Evolutionary conservation across 1,284 basidiomycete genomes (phyloP).

Genomic region (Ganoderma meredithae): DNA sequence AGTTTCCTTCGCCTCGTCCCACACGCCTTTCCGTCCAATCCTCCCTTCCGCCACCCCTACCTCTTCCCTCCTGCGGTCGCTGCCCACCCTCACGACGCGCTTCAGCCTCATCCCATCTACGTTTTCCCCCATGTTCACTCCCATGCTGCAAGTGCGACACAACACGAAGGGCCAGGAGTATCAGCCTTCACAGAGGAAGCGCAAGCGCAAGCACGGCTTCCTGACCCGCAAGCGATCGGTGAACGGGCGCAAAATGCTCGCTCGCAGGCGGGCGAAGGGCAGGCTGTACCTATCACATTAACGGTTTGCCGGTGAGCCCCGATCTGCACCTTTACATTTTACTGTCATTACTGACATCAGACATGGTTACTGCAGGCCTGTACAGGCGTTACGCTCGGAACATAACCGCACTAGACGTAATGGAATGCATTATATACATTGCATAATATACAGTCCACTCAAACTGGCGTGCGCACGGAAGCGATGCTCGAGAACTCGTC

Average conservation of each 20-base stretch:
- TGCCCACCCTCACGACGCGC: conserved; percentile 22
- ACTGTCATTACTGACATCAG: background rate
- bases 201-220: conserved; percentile 91
- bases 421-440: conserved; percentile 14
- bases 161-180: conserved; percentile 76
- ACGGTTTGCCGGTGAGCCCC: conserved; percentile 15
- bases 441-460: conserved; percentile 22
- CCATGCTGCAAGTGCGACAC: conserved; percentile 54
- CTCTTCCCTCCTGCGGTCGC: conserved; percentile 23
- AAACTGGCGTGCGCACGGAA: background rate
- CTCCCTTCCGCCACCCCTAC: conserved; percentile 23
- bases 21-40: conserved; percentile 24
- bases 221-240: conserved; percentile 71
- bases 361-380: background rate
- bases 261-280: conserved; percentile 46
- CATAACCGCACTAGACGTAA: background rate
- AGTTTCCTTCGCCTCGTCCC: conserved; percentile 24
- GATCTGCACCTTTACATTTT: background rate
- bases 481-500: conserved; percentile 1
- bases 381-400: background rate
- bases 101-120: conserved; percentile 18
- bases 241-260: conserved; percentile 67
- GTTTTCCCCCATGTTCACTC: conserved; percentile 25
- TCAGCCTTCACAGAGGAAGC: conserved; percentile 87
- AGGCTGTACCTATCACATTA: conserved; percentile 51